A percentile compares a stretch with the other conserved stretches of the same genome.
Conservation (phyloP, 2,329 filamentous ascomycete species). For the Clathrospora elynae region DNA sequence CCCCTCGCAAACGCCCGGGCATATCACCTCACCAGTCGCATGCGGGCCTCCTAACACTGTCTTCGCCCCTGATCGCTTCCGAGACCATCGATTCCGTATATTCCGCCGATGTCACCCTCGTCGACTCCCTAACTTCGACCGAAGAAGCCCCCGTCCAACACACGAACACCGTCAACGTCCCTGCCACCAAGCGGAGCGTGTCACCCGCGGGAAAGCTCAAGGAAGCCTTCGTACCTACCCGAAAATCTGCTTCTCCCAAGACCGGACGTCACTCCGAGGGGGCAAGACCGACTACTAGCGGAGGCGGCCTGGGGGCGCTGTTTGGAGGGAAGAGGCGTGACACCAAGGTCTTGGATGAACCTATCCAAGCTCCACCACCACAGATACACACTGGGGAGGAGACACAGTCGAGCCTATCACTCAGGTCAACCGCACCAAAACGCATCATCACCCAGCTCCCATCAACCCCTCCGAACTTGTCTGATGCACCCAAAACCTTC, state of each 20-base stretch:
- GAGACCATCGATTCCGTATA: slow-evolving; percentile 45
- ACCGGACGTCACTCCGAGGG: slow-evolving; percentile 41
- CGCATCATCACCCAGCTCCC: slow-evolving; percentile 49
- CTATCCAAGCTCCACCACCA: slow-evolving; percentile 37
- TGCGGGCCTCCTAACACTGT: slow-evolving; percentile 55
- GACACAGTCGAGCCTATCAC: slow-evolving; percentile 38
- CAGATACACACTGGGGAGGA: slow-evolving; percentile 39
- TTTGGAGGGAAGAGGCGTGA: slow-evolving; percentile 48
- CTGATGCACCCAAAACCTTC: slow-evolving; percentile 59
- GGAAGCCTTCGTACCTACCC: slow-evolving; percentile 65
- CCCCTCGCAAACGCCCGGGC: slow-evolving; percentile 43
- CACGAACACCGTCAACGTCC: slow-evolving; percentile 42
- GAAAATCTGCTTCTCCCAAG: slow-evolving; percentile 39
- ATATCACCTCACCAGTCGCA: slow-evolving; percentile 57
- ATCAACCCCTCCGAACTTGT: slow-evolving; percentile 51
- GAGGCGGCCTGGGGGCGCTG: slow-evolving; percentile 48
- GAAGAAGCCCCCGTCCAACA: slow-evolving; percentile 36
- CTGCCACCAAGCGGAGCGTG: slow-evolving; percentile 60
- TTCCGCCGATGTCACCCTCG: slow-evolving; percentile 30
- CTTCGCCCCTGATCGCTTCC: slow-evolving; percentile 54
- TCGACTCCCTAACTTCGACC: slow-evolving; percentile 40
- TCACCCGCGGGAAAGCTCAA: slow-evolving; percentile 75
- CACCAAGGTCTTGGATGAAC: slow-evolving; percentile 38
- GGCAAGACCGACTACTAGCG: slow-evolving; percentile 52
- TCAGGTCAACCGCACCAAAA: slow-evolving; percentile 33